These are phyloP conservation scores for Prunella vulgaris DNA, from an alignment of 257 asterid species.

Conservation along the genomic window DNA sequence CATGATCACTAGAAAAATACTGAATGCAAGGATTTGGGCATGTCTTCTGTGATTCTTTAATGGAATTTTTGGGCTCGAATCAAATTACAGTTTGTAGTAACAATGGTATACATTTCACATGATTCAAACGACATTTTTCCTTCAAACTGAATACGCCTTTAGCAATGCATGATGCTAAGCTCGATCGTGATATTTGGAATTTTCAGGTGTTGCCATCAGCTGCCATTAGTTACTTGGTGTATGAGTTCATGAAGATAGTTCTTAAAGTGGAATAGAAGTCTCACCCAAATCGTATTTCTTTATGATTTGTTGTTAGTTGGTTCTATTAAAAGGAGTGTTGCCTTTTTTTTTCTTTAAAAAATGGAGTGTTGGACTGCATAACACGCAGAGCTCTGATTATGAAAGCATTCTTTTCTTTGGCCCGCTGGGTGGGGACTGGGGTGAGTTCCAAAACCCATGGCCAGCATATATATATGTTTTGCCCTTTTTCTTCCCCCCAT, in stretches of 20 bases:
- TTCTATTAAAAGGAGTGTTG: too few relatives aligned
- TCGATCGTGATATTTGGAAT: neutral
- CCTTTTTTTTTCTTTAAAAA: too few relatives aligned
- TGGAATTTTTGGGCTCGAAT: neutral
- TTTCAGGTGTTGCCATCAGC: constrained; percentile 95
- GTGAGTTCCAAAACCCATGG: too few relatives aligned
- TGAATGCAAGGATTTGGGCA: neutral
- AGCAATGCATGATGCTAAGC: neutral
- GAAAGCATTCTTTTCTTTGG: too few relatives aligned
- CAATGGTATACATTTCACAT: neutral
- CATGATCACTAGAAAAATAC: neutral
- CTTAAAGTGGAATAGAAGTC: constrained; percentile 64
- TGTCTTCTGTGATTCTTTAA: constrained; percentile 2
- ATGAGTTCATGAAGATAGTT: constrained; percentile 93
- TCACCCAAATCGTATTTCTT: neutral
- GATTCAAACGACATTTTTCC: neutral
- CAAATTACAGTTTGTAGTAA: neutral
- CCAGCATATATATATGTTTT: too few relatives aligned
- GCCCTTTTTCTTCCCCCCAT: too few relatives aligned
- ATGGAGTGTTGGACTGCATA: too few relatives aligned
- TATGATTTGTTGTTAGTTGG: too few relatives aligned
- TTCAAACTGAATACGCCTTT: neutral
- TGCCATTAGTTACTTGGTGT: constrained; percentile 88
- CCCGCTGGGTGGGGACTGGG: too few relatives aligned
- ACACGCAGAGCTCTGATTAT: too few relatives aligned